phyloP scores from a whole-genome alignment of 192 early-diverging fungal genomes.

The Spinellus fusiger region DNA sequence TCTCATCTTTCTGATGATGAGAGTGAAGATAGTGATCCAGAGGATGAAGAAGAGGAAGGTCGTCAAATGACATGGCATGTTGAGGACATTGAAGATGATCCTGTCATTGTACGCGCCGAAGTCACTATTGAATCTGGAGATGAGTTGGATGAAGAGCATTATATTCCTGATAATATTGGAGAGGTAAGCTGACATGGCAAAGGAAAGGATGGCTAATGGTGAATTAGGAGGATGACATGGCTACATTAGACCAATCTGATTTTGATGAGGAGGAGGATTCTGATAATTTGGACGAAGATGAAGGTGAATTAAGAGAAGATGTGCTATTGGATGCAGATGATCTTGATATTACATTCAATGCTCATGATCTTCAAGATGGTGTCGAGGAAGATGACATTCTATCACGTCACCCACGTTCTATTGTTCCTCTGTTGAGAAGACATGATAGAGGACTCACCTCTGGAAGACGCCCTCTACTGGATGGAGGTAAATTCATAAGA shows the following conservation, averaged over 20 bases:
- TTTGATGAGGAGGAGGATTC: constrained; percentile 39
- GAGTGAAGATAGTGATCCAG: constrained; percentile 41
- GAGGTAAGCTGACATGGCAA: constrained; percentile 15
- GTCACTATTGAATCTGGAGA: constrained; percentile 22
- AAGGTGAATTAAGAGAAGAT: constrained; percentile 46
- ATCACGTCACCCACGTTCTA: constrained; percentile 18
- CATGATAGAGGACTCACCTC: constrained; percentile 19
- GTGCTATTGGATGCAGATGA: constrained; percentile 48
- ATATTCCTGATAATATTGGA: constrained; percentile 24
- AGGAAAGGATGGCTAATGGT: not conserved
- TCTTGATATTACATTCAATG: constrained; percentile 20
- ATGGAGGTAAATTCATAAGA: not conserved
- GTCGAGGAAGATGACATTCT: constrained; percentile 41
- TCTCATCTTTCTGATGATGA: constrained; percentile 26
- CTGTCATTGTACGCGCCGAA: constrained; percentile 23
- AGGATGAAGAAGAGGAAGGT: constrained; percentile 52
- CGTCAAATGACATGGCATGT: constrained; percentile 51
- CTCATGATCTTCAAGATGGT: constrained; percentile 45
- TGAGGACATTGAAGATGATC: constrained; percentile 49
- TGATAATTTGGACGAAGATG: constrained; percentile 31
- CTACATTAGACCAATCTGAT: constrained; percentile 23
- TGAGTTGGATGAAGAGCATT: constrained; percentile 38
- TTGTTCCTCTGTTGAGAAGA: constrained; percentile 35
- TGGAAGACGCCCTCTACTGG: constrained; percentile 4
- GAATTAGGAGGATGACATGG: constrained; percentile 25